phyloP scores from a whole-genome alignment of 345 rosid genomes.

The Arabidopsis suecica region DNA sequence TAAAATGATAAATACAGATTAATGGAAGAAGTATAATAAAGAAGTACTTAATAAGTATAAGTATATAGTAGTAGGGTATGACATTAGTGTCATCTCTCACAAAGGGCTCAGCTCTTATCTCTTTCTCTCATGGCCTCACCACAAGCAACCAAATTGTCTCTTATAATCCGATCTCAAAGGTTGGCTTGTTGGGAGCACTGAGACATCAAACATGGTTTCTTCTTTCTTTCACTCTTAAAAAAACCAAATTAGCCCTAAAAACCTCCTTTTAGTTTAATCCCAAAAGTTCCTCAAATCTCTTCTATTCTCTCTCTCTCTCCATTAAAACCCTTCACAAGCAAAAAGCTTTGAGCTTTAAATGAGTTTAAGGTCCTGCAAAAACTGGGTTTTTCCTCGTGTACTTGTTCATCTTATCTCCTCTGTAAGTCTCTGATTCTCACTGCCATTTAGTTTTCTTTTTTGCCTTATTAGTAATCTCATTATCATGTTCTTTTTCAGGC shows the following conservation, averaged over 20 bases:
- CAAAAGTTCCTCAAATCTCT: constrained; percentile 15
- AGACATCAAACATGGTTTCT: constrained; percentile 57
- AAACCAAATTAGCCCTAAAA: constrained; percentile 29
- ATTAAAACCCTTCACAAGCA: constrained; percentile 42
- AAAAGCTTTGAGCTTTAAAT: constrained; percentile 43
- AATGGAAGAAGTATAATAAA: not conserved
- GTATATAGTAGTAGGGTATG: constrained; percentile 41
- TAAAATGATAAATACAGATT: constrained; percentile 1
- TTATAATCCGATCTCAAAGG: constrained; percentile 64
- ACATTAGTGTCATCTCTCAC: constrained; percentile 44
- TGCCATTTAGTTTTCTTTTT: constrained; percentile 20
- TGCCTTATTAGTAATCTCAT: constrained; percentile 41
- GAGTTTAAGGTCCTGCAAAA: constrained; percentile 38
- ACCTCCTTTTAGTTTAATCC: constrained; percentile 32
- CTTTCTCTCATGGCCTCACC: constrained; percentile 70
- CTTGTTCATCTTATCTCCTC: constrained; percentile 31
- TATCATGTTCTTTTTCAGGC: constrained; percentile 42
- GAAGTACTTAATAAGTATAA: constrained; percentile 2
- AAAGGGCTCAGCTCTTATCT: constrained; percentile 43
- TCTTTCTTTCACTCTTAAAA: constrained; percentile 17
- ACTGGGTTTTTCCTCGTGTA: constrained; percentile 37
- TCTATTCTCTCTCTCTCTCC: constrained; percentile 41
- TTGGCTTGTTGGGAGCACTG: constrained; percentile 78
- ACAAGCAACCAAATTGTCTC: constrained; percentile 96
- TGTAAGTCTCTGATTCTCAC: constrained; percentile 36